Percentiles rank a stretch among this genome's conserved stretches.
Conservation (phyloP, 2,329 filamentous ascomycete species). For the Ascochyta clinopodiicola region DNA sequence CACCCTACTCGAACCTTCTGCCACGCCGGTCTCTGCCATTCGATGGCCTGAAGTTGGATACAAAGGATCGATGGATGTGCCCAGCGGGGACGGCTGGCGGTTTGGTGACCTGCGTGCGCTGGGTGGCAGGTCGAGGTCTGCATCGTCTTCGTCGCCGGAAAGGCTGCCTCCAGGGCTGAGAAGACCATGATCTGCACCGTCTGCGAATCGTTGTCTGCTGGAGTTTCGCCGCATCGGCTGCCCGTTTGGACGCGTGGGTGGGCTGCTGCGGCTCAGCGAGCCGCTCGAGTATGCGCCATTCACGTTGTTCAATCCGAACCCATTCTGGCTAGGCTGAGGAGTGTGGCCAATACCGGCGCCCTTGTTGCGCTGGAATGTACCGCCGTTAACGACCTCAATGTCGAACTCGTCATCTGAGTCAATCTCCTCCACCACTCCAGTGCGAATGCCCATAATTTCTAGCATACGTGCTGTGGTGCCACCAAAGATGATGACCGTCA, state of each 20-base stretch:
- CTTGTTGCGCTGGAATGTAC: constrained; percentile 80
- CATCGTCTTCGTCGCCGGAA: constrained; percentile 59
- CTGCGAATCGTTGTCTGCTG: constrained; percentile 55
- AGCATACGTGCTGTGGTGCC: constrained; percentile 97
- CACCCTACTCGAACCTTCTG: constrained; percentile 38
- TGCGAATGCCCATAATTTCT: constrained; percentile 95
- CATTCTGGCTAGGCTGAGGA: constrained; percentile 63
- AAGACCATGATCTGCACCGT: constrained; percentile 62
- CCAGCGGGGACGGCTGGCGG: constrained; percentile 40
- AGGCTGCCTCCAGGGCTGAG: constrained; percentile 57
- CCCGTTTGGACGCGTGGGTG: constrained; percentile 49
- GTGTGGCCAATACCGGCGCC: constrained; percentile 79
- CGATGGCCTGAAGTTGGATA: constrained; percentile 52
- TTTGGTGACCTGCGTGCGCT: constrained; percentile 58
- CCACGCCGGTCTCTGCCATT: constrained; percentile 20
- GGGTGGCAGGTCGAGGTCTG: constrained; percentile 67
- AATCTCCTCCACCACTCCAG: constrained; percentile 93
- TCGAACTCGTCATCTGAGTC: constrained; percentile 99
- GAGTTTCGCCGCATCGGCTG: constrained; percentile 61
- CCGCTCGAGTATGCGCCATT: constrained; percentile 64
- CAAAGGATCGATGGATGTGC: constrained; percentile 27
- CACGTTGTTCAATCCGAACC: constrained; percentile 62
- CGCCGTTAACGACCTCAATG: constrained; percentile 75
- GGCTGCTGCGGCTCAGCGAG: constrained; percentile 59
- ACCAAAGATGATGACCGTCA: constrained; percentile 98